phyloP scores from a whole-genome alignment of 345 rosid genomes.

The Salix suchowensis region DNA sequence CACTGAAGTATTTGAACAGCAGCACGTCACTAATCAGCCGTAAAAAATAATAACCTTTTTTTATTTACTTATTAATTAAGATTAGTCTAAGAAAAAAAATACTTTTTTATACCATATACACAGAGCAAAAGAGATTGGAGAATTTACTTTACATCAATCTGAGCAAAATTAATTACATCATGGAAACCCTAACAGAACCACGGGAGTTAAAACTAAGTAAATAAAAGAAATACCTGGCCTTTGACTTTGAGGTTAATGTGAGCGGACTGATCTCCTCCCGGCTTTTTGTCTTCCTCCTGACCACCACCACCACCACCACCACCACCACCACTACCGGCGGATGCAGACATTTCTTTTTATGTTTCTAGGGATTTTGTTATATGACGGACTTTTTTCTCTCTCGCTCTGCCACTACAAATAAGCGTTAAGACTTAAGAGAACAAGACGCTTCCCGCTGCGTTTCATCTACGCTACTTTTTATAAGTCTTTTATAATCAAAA shows the following conservation, averaged over 20 bases:
- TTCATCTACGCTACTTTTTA: background rate
- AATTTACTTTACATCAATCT: background rate
- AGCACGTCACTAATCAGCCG: no score
- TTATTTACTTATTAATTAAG: no score
- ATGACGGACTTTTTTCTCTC: background rate
- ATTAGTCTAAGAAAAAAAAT: no score
- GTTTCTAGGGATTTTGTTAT: background rate
- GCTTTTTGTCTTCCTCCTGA: slow-evolving; percentile 69
- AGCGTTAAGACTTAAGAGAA: background rate
- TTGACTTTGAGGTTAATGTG: slow-evolving; percentile 77
- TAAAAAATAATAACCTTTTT: no score
- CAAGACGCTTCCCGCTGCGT: background rate
- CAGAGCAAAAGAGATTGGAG: no score
- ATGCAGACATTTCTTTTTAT: slow-evolving; percentile 38
- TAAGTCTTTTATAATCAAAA: no score
- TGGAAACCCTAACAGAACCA: no score
- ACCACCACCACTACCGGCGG: slow-evolving; percentile 31
- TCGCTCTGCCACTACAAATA: background rate
- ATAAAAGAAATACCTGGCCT: slow-evolving; percentile 51
- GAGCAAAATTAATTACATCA: background rate
- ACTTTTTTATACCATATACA: no score
- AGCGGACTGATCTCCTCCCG: slow-evolving; percentile 40
- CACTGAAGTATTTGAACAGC: no score
- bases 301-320: slow-evolving; percentile 30
- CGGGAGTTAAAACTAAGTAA: background rate